Evolutionary conservation across 1,284 basidiomycete species (phyloP), one percentile per base, ranked within the genome.

Genomic region (Fomitopsis pinicola): DNA sequence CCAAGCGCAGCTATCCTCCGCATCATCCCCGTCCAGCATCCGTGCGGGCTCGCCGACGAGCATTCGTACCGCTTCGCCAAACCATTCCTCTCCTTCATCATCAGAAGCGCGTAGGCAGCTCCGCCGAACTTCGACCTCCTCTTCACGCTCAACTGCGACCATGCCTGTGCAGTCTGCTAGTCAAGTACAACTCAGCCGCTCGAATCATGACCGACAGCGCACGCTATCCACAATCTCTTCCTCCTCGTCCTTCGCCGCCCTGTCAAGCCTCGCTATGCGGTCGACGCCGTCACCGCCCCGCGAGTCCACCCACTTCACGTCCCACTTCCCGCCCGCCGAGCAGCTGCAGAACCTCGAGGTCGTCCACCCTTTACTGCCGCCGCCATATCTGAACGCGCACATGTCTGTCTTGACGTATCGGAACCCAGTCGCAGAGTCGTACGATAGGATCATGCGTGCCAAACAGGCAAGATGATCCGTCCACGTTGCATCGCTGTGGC

Each of bases 371-470:
- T 75, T 90, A 22, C 75, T 91, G 14, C 89, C 89, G 0, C 80
- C 82, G 9, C 88, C 88, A 48, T 90, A 89, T 69, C 71, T 88
- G 62, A 82, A 77, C 64, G 82, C 86, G 59, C 89, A 92, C 64
- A 76, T 89, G 69, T 88, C 86, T 22, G 80, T 88, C 56, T 75
- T 89, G 35, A 76, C 80, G 30, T 80, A 84, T 71, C 80, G 85
- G 55, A 84, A 81, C 58, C 87, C 89, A 22, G 76, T 91, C 57
- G 78, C 81, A 66, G 89, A 90, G 69, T 84, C 86, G 28, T 86
- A 85, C 68, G 87, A 89, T 61, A 80, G 88, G 58, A 85, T 90
- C 42, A 77, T 81, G 64, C 75, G 78, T 58, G 89, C 85, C 30
- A 88, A 83, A 76, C 69, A 71, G 63, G 67, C 67, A 28, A 62